Conservation (phyloP, 116 monocot genomes). For the Posidonia oceanica region DNA sequence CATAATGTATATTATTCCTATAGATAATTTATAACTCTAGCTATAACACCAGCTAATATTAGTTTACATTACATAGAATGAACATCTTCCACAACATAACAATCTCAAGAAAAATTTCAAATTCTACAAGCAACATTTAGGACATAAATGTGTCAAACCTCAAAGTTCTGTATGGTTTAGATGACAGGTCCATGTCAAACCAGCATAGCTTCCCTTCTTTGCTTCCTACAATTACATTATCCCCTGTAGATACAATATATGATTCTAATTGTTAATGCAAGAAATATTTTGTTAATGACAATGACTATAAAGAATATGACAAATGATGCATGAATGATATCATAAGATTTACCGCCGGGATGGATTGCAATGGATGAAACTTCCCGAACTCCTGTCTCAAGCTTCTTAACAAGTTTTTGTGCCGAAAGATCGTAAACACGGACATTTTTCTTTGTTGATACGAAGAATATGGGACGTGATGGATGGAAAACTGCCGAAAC, state of each 20-base stretch:
- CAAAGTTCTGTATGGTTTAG: slow-evolving; percentile 72
- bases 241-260: slow-evolving; percentile 31
- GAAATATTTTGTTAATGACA: not conserved
- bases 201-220: slow-evolving; percentile 94
- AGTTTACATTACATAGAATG: too few relatives aligned
- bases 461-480: slow-evolving; percentile 52
- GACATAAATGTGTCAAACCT: slow-evolving; percentile 33
- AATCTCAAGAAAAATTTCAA: not conserved
- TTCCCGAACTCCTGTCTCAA: slow-evolving; percentile 74
- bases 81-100: not conserved
- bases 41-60: too few relatives aligned
- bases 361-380: slow-evolving; percentile 86
- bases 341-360: slow-evolving; percentile 45
- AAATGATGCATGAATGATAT: not conserved
- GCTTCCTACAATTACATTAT: slow-evolving; percentile 96
- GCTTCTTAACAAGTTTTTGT: slow-evolving; percentile 66
- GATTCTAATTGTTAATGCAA: not conserved
- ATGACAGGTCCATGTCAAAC: slow-evolving; percentile 96
- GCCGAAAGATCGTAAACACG: slow-evolving; percentile 78
- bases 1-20: too few relatives aligned
- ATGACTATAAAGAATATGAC: not conserved
- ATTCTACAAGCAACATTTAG: not conserved
- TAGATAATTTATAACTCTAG: too few relatives aligned
- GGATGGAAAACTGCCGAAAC: slow-evolving; percentile 86
- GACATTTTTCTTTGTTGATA: slow-evolving; percentile 83